A percentile compares a stretch with the other conserved stretches of the same genome.
phyloP scores from a whole-genome alignment of 306 rosid species.

The Cucumis hystrix region DNA sequence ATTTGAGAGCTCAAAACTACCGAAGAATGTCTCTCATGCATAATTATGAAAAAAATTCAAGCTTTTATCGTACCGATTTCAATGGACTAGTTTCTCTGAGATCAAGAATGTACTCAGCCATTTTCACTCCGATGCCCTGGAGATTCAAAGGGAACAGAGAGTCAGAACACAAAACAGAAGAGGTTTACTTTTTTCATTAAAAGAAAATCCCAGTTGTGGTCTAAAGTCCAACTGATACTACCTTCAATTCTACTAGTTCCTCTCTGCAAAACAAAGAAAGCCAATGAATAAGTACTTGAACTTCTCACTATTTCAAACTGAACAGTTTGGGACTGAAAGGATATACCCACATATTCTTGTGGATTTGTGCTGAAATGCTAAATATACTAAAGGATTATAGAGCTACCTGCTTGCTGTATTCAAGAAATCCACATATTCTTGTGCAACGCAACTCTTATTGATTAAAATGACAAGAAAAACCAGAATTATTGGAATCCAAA shows the following conservation, averaged over 20 bases:
- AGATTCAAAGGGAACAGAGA: not conserved
- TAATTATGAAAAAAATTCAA: not conserved
- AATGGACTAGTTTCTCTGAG: conserved; percentile 74
- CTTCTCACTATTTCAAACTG: not conserved
- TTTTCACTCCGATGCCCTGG: conserved; percentile 78
- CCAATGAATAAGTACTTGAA: not conserved
- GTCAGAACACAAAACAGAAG: not conserved
- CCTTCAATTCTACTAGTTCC: conserved; percentile 71
- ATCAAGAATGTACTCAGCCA: conserved; percentile 72
- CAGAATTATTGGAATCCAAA: not conserved
- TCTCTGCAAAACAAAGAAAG: conserved; percentile 37
- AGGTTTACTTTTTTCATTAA: not conserved
- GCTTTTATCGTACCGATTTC: conserved; percentile 48
- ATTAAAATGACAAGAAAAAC: not conserved
- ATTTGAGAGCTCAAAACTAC: not conserved
- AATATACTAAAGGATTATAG: not conserved
- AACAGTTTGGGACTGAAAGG: not conserved
- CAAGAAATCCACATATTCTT: conserved; percentile 64
- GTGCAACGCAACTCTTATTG: conserved; percentile 47
- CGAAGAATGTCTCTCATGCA: not conserved
- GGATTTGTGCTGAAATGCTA: not conserved
- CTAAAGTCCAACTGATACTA: not conserved
- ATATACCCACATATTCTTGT: not conserved
- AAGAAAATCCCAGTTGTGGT: not conserved
- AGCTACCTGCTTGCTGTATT: conserved; percentile 78